Base-by-base conservation (phyloP, 305 asterid species). In the Ajuga reptans region DNA sequence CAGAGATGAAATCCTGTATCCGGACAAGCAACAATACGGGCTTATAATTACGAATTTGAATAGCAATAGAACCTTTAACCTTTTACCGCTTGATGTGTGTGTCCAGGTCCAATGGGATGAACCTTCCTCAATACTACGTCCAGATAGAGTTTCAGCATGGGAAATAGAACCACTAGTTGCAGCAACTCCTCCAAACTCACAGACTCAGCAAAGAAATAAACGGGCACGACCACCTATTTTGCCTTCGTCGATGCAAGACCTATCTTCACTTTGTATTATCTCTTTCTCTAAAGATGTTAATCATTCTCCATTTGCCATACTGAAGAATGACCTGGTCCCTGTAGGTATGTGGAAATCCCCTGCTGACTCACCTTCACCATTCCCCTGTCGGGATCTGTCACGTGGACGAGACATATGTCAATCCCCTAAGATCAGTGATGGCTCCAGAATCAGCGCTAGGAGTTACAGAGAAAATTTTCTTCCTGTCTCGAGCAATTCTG, bases 31-130 rank as follows among this genome's bases (percentile, higher is more conserved):
- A 21, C 27, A 21, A 21, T 0, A 21, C 27, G 27, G 1, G 27
- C 33, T 68, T 29, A 27, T 34, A 34, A 14, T 5, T n/a, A 39
- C 66, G 53, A 46, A 55, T 66, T 70, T 65, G 71, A 65, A 58
- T 72, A 54, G 9, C 37, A 17, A 42, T 73, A 15, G 2, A 53
- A 12, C 45, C 43, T 17, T 9, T 56, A 51, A 59, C 55, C 47
- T 64, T 15, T 3, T 16, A 24, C 41, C 9, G 36, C 61, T 72
- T 55, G 16, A 72, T 68, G 12, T 60, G 53, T 9, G 15, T 49
- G 36, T 80, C 68, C 92, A 91, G 96, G 96, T 89, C 70, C 96
- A 85, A 64, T 91, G 96, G 97, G 97, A 91, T 78, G 95, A 88
- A 69, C 93, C 92, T 33, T 87, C 98, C 17, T 72, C 92, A 46